Percentiles rank a stretch among this genome's conserved stretches.
Conservation (phyloP, 1,284 basidiomycete species). For the Mycosarcoma maydis region DNA sequence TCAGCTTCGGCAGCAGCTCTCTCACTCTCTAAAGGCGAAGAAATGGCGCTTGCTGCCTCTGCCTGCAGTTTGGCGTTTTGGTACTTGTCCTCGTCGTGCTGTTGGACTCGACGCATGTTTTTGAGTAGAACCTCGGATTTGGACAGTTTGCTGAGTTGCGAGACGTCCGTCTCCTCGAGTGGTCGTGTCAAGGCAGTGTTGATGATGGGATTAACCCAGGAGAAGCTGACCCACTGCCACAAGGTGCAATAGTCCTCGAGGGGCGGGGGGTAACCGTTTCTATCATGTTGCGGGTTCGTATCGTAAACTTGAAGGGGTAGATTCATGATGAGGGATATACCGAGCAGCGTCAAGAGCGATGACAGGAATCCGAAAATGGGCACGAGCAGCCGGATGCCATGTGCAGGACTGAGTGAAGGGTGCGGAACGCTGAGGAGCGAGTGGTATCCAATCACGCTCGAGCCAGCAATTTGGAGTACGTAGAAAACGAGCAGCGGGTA, state of each 20-base stretch:
- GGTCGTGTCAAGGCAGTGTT: slow-evolving; percentile 12
- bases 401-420: slow-evolving; percentile 10
- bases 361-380: slow-evolving; percentile 21
- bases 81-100: slow-evolving; percentile 10
- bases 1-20: slow-evolving; percentile 27
- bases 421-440: slow-evolving; percentile 17
- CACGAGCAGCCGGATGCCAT: slow-evolving; percentile 13
- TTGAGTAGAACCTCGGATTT: slow-evolving; percentile 28
- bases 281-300: slow-evolving; percentile 21
- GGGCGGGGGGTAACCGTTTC: slow-evolving; percentile 67
- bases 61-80: slow-evolving; percentile 5
- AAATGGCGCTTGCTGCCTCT: background rate
- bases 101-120: slow-evolving; percentile 28
- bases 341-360: slow-evolving; percentile 2
- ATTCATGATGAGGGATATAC: slow-evolving; percentile 13
- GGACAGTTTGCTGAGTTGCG: slow-evolving; percentile 35
- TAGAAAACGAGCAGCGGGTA: slow-evolving; percentile 27
- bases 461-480: slow-evolving; percentile 7
- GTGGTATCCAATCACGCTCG: slow-evolving; percentile 12
- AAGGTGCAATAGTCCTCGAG: slow-evolving; percentile 80
- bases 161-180: slow-evolving; percentile 48
- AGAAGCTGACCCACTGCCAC: slow-evolving; percentile 80
- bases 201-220: slow-evolving; percentile 73
- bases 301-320: slow-evolving; percentile 41
- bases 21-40: background rate